Conservation (phyloP, 2,329 filamentous ascomycete species). For the Rosellinia necatrix region DNA sequence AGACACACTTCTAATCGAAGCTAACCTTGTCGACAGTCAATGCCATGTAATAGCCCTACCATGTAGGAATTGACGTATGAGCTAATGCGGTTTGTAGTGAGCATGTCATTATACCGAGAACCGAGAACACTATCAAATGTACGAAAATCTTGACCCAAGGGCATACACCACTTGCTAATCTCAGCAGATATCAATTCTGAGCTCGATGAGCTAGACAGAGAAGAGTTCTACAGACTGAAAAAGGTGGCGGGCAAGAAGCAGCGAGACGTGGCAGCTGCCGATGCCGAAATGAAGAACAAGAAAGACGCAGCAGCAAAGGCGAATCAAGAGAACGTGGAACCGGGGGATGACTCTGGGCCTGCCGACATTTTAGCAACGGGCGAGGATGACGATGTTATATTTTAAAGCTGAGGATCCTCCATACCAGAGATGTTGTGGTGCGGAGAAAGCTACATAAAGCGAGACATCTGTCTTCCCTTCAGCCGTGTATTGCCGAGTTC, state of each 20-base stretch:
- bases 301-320: conserved; percentile 53
- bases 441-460: not conserved
- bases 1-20: conserved; percentile 8
- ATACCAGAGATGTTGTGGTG: not conserved
- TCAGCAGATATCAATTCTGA: conserved; percentile 91
- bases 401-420: conserved; percentile 51
- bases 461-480: not conserved
- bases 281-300: conserved; percentile 77
- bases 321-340: conserved; percentile 46
- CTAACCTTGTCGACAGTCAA: conserved; percentile 67
- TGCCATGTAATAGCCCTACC: conserved; percentile 68
- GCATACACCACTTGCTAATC: conserved; percentile 2
- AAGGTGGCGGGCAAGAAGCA: conserved; percentile 90
- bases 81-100: conserved; percentile 56
- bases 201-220: conserved; percentile 93
- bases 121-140: conserved; percentile 99
- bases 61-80: not conserved
- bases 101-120: conserved; percentile 95
- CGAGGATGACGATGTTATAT: conserved; percentile 86
- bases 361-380: conserved; percentile 73
- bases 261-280: conserved; percentile 71
- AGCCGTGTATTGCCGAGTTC: conserved; percentile 24
- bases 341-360: conserved; percentile 49
- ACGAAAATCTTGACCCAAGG: conserved; percentile 38
- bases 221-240: conserved; percentile 97